These are phyloP conservation scores for Celoporthe dispersa DNA, from an alignment of 2,329 filamentous ascomycete species.

Conservation along the genomic window DNA sequence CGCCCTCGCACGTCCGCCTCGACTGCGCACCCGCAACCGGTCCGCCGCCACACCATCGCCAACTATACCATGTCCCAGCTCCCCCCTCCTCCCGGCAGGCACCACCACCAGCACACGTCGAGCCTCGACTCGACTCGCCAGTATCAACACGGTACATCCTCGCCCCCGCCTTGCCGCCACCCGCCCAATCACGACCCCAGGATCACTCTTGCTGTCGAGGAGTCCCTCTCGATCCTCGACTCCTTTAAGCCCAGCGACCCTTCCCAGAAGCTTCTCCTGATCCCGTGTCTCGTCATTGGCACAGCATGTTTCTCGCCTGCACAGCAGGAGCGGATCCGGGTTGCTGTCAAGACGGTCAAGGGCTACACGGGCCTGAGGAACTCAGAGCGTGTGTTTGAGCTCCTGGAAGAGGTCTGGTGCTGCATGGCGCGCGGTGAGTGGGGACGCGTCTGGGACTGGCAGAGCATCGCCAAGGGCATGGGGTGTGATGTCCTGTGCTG, in stretches of 20 bases:
- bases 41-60: constrained; percentile 35
- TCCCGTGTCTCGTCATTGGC: constrained; percentile 65
- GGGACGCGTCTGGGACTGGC: constrained; percentile 67
- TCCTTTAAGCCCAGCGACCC: constrained; percentile 62
- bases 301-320: constrained; percentile 59
- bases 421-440: constrained; percentile 63
- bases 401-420: constrained; percentile 64
- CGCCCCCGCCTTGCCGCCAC: constrained; percentile 52
- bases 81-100: constrained; percentile 30
- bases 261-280: constrained; percentile 61
- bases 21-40: constrained; percentile 22
- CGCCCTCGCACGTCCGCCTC: constrained; percentile 31
- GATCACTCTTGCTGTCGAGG: constrained; percentile 59
- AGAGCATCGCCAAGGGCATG: constrained; percentile 57
- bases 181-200: constrained; percentile 55
- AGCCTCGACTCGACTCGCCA: constrained; percentile 29
- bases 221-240: constrained; percentile 59
- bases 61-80: constrained; percentile 32
- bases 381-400: constrained; percentile 55
- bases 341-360: constrained; percentile 54
- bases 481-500: constrained; percentile 60
- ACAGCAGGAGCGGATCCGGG: constrained; percentile 58
- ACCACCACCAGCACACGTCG: constrained; percentile 29
- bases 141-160: constrained; percentile 38
- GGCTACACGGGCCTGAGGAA: constrained; percentile 65